Percentiles rank a stretch among this genome's conserved stretches.
These are phyloP conservation scores for Schizophyllum amplum DNA, from an alignment of 1,284 basidiomycete species.

Conservation along the genomic window DNA sequence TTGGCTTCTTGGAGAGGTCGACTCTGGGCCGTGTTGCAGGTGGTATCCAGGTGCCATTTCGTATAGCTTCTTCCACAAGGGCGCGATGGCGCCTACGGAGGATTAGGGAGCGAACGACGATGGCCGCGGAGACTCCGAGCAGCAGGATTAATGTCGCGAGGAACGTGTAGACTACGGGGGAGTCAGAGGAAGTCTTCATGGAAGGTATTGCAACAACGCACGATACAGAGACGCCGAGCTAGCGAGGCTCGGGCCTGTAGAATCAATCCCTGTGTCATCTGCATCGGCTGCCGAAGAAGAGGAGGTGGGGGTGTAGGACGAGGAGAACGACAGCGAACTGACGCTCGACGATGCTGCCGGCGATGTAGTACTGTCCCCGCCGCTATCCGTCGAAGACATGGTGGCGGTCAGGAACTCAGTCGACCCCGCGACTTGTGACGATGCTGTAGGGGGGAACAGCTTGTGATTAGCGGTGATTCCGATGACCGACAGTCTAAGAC, in stretches of 20 bases:
- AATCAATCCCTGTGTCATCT: neutral
- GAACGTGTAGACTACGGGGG: slow-evolving; percentile 26
- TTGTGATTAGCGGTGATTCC: neutral
- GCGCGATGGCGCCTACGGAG: slow-evolving; percentile 48
- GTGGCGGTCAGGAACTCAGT: neutral
- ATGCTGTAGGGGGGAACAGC: neutral
- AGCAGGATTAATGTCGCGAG: slow-evolving; percentile 57
- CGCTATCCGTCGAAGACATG: neutral
- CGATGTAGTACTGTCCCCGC: neutral
- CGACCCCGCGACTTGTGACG: neutral
- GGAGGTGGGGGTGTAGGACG: neutral
- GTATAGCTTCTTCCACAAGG: slow-evolving; percentile 51
- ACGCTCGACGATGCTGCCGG: no score
- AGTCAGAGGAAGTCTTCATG: neutral
- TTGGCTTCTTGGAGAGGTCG: slow-evolving; percentile 39
- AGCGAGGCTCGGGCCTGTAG: neutral
- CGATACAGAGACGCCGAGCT: neutral
- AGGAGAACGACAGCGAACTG: neutral
- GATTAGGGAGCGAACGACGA: slow-evolving; percentile 50
- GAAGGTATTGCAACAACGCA: neutral
- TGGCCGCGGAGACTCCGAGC: slow-evolving; percentile 54
- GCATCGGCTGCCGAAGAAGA: neutral
- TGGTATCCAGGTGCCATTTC: slow-evolving; percentile 49
- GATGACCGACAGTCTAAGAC: neutral
- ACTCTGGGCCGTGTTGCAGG: slow-evolving; percentile 21